Conservation (phyloP, 257 asterid genomes). For the Solanum appendiculatum region DNA sequence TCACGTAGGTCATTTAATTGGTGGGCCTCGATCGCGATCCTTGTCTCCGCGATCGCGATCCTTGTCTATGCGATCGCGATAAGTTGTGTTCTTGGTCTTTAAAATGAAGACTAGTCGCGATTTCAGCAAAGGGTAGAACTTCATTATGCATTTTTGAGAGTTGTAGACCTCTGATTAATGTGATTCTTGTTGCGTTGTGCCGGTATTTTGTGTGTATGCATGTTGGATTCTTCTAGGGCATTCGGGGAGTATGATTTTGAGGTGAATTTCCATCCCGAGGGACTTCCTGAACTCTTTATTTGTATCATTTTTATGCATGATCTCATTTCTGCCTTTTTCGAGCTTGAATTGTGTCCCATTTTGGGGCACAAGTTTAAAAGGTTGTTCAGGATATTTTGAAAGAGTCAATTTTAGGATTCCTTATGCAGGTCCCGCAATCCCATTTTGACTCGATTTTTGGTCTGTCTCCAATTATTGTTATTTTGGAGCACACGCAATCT, state of each 20-base stretch:
- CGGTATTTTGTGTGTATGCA: too few species aligned
- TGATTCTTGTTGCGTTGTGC: neutral
- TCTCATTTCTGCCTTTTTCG: neutral
- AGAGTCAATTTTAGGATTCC: neutral
- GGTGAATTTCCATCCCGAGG: neutral
- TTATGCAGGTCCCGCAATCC: neutral
- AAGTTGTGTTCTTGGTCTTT: neutral
- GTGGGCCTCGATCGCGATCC: neutral
- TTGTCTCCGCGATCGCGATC: too few species aligned
- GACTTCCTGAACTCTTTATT: neutral
- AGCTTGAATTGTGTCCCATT: neutral
- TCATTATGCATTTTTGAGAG: too few species aligned
- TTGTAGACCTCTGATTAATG: neutral
- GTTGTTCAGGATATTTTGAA: neutral
- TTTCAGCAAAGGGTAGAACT: neutral
- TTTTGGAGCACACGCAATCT: neutral
- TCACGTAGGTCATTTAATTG: neutral
- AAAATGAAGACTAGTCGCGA: too few species aligned
- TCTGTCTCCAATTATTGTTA: neutral
- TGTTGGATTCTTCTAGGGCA: neutral
- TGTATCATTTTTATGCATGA: neutral
- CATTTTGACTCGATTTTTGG: neutral
- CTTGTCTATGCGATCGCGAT: too few species aligned
- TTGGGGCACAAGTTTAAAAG: neutral
- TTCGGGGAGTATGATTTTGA: neutral